Conservation (phyloP, 805 yeast genomes). For the Spathaspora sp. region DNA sequence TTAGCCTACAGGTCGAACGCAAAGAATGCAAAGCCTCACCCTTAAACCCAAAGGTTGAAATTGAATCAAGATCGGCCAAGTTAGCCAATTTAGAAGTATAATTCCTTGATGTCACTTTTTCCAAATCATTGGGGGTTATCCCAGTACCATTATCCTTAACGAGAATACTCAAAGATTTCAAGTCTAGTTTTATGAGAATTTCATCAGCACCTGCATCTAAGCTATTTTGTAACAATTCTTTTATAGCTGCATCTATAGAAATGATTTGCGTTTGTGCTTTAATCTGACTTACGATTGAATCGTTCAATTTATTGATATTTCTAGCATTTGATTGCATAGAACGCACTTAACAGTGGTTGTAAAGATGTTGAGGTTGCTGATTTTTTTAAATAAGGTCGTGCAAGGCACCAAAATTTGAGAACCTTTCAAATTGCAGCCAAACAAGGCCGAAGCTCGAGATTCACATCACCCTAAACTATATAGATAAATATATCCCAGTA, state of each 20-base stretch:
- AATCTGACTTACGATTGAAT: conserved; percentile 9
- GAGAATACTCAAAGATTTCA: conserved; percentile 24
- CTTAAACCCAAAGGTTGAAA: conserved; percentile 59
- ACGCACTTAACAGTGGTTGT: background rate
- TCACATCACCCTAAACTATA: background rate
- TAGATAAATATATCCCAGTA: background rate
- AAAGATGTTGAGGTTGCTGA: background rate
- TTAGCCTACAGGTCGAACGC: conserved; percentile 42
- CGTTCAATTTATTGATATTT: conserved; percentile 11
- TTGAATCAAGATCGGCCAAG: conserved; percentile 32
- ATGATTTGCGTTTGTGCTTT: conserved; percentile 32
- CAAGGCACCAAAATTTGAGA: background rate
- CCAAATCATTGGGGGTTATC: conserved; percentile 46
- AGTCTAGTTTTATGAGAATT: conserved; percentile 32
- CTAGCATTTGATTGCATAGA: background rate
- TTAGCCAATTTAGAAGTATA: conserved; percentile 52
- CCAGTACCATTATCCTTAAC: conserved; percentile 77
- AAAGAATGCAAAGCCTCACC: conserved; percentile 69
- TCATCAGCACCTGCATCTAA: conserved; percentile 49
- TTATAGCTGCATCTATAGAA: conserved; percentile 38
- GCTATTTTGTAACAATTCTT: conserved; percentile 53
- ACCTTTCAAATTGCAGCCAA: background rate
- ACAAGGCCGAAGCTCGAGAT: background rate
- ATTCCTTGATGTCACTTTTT: conserved; percentile 42
- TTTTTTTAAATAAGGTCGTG: background rate